Evolutionary conservation across 164 flowering plant genomes (phyloP).

Genomic region (Liriodendron chinense): DNA sequence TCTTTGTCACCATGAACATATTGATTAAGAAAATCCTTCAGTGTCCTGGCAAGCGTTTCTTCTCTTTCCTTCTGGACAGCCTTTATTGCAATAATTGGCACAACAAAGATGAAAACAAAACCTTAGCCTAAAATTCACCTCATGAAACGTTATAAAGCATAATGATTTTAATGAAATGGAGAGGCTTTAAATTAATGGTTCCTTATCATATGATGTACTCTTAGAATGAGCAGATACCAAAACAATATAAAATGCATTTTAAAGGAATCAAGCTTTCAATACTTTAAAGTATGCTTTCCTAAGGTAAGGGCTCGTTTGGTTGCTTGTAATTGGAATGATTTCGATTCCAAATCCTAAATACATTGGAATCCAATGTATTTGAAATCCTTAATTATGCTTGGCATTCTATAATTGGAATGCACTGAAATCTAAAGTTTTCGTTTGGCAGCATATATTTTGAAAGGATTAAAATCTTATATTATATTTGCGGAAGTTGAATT

Average conservation of each 20-base stretch:
- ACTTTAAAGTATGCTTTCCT: no score
- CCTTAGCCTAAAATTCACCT: not conserved
- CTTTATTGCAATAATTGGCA: slow-evolving; percentile 33
- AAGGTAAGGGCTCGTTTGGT: no score
- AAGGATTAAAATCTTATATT: no score
- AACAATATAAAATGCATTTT: not conserved
- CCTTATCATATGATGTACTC: not conserved
- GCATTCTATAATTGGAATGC: no score
- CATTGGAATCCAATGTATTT: no score
- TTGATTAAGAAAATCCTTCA: slow-evolving; percentile 63
- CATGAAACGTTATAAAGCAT: not conserved
- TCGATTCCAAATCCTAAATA: no score
- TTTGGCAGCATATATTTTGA: no score
- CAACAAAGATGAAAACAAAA: not conserved
- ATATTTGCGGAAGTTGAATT: no score
- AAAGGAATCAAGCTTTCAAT: not conserved
- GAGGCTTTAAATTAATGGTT: no score
- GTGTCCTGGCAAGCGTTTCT: slow-evolving; percentile 65
- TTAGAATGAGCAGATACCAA: not conserved
- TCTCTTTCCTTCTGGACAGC: slow-evolving; percentile 88
- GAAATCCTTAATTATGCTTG: no score
- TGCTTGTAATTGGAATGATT: no score
- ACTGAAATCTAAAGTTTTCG: no score
- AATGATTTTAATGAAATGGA: not conserved
- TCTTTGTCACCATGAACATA: slow-evolving; percentile 71